Evolutionary conservation across 2,329 filamentous ascomycete species (phyloP).

Genomic region (Rhynchosporium graminicola): DNA sequence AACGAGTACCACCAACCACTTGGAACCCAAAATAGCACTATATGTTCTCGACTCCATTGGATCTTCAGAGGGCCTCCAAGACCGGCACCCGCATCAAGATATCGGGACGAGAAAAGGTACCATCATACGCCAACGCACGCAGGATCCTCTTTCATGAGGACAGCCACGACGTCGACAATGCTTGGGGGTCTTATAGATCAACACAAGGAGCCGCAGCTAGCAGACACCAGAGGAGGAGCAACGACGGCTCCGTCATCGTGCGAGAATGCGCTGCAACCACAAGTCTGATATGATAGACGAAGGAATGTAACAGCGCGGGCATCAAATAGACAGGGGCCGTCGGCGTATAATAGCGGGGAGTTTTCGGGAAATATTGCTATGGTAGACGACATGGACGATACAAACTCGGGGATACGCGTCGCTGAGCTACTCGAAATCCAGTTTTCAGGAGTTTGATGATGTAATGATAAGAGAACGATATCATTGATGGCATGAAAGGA

Average conservation of each 20-base stretch:
- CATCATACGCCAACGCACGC: slow-evolving; percentile 29
- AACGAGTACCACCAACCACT: slow-evolving; percentile 10
- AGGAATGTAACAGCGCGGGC: neutral
- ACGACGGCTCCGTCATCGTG: neutral
- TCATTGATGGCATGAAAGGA: slow-evolving; percentile 1
- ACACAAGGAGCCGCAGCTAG: slow-evolving; percentile 1
- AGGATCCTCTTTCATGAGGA: slow-evolving; percentile 28
- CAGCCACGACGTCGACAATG: slow-evolving; percentile 29
- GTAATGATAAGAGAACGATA: neutral
- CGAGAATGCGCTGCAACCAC: neutral
- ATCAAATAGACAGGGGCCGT: neutral
- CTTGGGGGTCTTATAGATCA: slow-evolving; percentile 12
- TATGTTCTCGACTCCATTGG: slow-evolving; percentile 19
- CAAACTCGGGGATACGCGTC: neutral
- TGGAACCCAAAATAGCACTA: slow-evolving; percentile 9
- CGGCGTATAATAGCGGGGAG: neutral
- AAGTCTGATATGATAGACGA: slow-evolving; percentile 4
- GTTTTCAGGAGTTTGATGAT: neutral
- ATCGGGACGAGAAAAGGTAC: slow-evolving; percentile 28
- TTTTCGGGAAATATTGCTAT: neutral
- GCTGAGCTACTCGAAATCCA: neutral
- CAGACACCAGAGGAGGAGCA: neutral
- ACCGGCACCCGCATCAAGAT: slow-evolving; percentile 11
- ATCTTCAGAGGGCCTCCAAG: slow-evolving; percentile 19
- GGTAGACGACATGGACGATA: slow-evolving; percentile 1